Conservation (phyloP, 2,329 filamentous ascomycete genomes). For the Cytospora chrysosperma region DNA sequence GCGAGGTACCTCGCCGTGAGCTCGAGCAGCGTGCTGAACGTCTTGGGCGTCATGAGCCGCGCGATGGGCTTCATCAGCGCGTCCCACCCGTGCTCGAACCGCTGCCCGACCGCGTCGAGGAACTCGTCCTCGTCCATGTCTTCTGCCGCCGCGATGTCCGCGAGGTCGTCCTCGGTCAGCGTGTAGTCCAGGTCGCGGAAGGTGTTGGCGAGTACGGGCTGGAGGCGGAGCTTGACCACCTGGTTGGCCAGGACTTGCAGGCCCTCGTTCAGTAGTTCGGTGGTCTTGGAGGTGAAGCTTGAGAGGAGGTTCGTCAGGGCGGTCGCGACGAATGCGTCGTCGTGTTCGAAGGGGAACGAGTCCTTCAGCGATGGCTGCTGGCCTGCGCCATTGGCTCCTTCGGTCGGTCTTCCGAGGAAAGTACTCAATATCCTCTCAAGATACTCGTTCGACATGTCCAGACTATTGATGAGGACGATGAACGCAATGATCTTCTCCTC, state of each 20-base stretch:
- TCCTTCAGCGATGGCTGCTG: slow-evolving; percentile 52
- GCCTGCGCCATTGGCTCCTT: slow-evolving; percentile 34
- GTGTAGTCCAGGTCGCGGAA: slow-evolving; percentile 92
- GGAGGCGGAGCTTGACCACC: slow-evolving; percentile 80
- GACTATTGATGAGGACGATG: slow-evolving; percentile 90
- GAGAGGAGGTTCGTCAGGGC: slow-evolving; percentile 67
- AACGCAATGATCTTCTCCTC: slow-evolving; percentile 89
- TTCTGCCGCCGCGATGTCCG: slow-evolving; percentile 53
- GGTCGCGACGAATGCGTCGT: slow-evolving; percentile 67
- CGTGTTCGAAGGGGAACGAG: slow-evolving; percentile 78
- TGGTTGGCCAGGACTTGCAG: slow-evolving; percentile 83
- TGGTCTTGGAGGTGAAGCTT: slow-evolving; percentile 74
- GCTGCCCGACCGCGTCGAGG: slow-evolving; percentile 69
- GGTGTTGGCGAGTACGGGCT: slow-evolving; percentile 80
- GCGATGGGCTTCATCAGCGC: slow-evolving; percentile 80
- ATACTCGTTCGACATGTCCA: slow-evolving; percentile 91
- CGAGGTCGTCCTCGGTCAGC: slow-evolving; percentile 60
- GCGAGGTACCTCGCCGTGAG: slow-evolving; percentile 73
- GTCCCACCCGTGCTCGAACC: slow-evolving; percentile 85
- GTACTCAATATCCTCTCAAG: slow-evolving; percentile 78
- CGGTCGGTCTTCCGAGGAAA: slow-evolving; percentile 52
- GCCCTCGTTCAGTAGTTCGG: slow-evolving; percentile 79
- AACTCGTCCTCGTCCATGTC: slow-evolving; percentile 53
- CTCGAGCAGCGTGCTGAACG: slow-evolving; percentile 74
- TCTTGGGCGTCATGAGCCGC: slow-evolving; percentile 75